Conservation (phyloP, 73 alveolate genomes). For the Tetrahymena elliotti region DNA sequence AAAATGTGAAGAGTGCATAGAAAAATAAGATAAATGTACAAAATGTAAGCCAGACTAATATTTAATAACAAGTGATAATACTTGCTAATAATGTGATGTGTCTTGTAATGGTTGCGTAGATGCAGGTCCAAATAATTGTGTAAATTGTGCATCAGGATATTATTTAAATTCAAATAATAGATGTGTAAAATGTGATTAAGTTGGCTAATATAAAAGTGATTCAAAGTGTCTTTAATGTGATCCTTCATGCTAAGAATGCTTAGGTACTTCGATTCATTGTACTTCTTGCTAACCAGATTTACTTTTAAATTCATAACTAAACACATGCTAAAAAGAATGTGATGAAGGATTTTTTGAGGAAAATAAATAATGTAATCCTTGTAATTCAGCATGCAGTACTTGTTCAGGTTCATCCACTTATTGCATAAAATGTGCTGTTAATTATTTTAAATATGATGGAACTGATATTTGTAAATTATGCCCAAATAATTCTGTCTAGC, state of each 20-base stretch:
- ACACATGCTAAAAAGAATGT: neutral
- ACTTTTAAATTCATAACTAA: neutral
- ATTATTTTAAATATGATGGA: neutral
- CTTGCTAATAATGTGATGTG: neutral
- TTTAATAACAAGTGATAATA: neutral
- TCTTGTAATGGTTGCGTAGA: neutral
- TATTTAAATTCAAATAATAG: neutral
- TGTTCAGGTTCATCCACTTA: neutral
- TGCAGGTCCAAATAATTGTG: neutral
- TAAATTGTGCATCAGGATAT: neutral
- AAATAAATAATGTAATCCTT: neutral
- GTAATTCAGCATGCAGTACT: neutral
- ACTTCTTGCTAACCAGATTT: neutral
- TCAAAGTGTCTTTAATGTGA: neutral
- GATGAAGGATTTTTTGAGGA: neutral
- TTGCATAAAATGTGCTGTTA: neutral
- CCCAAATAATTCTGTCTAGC: neutral
- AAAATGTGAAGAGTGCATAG: neutral
- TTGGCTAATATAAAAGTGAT: neutral
- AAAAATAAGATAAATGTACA: neutral
- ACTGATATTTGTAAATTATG: neutral
- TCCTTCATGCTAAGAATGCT: neutral
- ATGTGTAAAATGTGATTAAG: neutral
- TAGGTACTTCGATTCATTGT: neutral
- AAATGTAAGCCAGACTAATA: neutral